Percentiles rank a stretch among this genome's conserved stretches.
Conservation (phyloP, 2,329 filamentous ascomycete genomes). For the Herpotrichia juniperi region DNA sequence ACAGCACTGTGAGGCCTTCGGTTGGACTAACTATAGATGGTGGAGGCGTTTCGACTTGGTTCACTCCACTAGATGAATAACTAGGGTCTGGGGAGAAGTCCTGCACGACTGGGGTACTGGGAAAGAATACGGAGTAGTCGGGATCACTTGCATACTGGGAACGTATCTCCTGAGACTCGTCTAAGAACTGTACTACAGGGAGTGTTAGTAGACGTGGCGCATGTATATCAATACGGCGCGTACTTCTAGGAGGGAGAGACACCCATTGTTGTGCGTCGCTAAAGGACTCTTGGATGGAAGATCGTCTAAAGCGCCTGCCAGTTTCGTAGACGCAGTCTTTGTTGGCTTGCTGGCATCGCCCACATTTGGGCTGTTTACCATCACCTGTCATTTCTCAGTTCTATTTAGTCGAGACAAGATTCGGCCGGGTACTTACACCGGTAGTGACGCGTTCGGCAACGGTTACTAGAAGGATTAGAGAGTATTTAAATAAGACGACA, state of each 20-base stretch:
- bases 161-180: conserved; percentile 41
- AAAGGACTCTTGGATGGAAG: conserved; percentile 39
- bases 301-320: conserved; percentile 42
- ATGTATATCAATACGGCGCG: not conserved
- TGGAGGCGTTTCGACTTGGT: conserved; percentile 21
- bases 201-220: conserved; percentile 16
- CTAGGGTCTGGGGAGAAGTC: conserved; percentile 19
- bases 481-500: not conserved
- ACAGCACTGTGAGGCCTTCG: conserved; percentile 40
- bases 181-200: conserved; percentile 40
- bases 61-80: conserved; percentile 16
- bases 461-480: conserved; percentile 36
- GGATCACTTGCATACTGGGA: conserved; percentile 35
- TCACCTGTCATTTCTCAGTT: conserved; percentile 37
- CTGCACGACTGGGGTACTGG: conserved; percentile 14
- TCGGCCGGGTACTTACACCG: conserved; percentile 29
- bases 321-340: conserved; percentile 43
- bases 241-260: conserved; percentile 41
- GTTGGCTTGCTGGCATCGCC: conserved; percentile 38
- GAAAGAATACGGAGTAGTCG: conserved; percentile 19
- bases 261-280: conserved; percentile 43
- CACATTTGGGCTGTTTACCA: conserved; percentile 40
- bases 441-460: conserved; percentile 46
- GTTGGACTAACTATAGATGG: conserved; percentile 29
- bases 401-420: not conserved